Percentiles rank a stretch among this genome's conserved stretches.
These are phyloP conservation scores for Saccharomycopsis synnaedendra DNA, from an alignment of 805 yeast species.

Conservation along the genomic window DNA sequence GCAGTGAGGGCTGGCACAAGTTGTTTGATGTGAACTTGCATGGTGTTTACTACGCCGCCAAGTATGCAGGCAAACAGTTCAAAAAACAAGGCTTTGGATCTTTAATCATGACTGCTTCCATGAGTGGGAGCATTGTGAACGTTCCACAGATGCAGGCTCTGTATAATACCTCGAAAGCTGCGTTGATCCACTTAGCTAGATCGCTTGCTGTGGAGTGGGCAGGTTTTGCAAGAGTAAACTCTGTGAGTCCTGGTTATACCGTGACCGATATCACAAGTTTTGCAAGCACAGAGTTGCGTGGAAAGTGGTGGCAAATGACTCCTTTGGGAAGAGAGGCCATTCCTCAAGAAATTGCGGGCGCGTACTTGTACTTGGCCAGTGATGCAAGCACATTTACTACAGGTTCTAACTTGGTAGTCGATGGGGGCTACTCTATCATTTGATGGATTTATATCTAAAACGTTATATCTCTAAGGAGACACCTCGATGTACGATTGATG, in stretches of 20 bases:
- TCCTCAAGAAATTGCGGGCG: slow-evolving; percentile 39
- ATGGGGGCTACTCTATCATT: slow-evolving; percentile 33
- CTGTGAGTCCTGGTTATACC: slow-evolving; percentile 42
- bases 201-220: slow-evolving; percentile 86
- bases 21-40: slow-evolving; percentile 67
- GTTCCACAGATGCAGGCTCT: slow-evolving; percentile 81
- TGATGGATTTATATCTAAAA: slow-evolving; percentile 17
- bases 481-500: too few species aligned
- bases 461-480: too few species aligned
- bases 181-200: slow-evolving; percentile 59
- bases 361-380: slow-evolving; percentile 39
- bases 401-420: slow-evolving; percentile 38
- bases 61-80: slow-evolving; percentile 62
- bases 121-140: slow-evolving; percentile 82
- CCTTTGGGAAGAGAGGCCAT: slow-evolving; percentile 39
- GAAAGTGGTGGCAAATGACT: slow-evolving; percentile 23
- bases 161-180: slow-evolving; percentile 84
- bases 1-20: slow-evolving; percentile 47
- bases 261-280: slow-evolving; percentile 32
- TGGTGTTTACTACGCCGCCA: slow-evolving; percentile 73
- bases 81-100: slow-evolving; percentile 63
- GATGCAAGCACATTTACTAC: slow-evolving; percentile 39
- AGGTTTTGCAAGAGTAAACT: slow-evolving; percentile 44
- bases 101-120: slow-evolving; percentile 75
- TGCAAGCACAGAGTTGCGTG: slow-evolving; percentile 19